Base-by-base conservation (phyloP, 1,139 yeast species). In the Insectozyma bohioensis region DNA sequence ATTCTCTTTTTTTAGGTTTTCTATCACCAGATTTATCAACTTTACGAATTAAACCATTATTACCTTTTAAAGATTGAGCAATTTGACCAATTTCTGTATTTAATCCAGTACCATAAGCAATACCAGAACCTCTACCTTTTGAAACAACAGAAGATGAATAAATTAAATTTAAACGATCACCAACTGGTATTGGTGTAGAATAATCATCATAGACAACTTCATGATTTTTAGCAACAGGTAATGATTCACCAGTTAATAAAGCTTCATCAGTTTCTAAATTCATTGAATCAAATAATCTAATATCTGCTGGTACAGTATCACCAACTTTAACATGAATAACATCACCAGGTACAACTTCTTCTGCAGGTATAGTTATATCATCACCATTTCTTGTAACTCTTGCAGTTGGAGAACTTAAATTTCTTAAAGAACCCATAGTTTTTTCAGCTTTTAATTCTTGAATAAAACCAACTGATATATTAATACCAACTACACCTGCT, bases 221-320 rank as follows among this genome's bases (percentile, higher is more conserved):
- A 24, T 67, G 72, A 37, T 71, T 67, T 53, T 85, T 85, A 19
- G 69, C 59, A n/a, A 84, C 78, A 0, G 95, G 92, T 34, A 84
- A 61, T 1, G 92, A 82, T 56, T 85, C 95, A 39, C 94, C 95
- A 2, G 92, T 84, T 37, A 84, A 68, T 33, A 84, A 63, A 6
- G 94, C 90, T 55, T 84, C 94, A 51, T 84, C 94, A 7, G 88
- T 76, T 54, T 84, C 94, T 44, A 84, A 77, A 55, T 84, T 84
- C 63, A 75, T 71, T 31, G 75, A 52, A 26, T 75, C 80, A 31
- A 79, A 46, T 30, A 84, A 63, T 42, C 94, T 67, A 39, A 82
- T 53, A 53, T 84, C 94, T 4, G 92, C 92, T 12, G 94, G 94
- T 28, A 84, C 64, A 2, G 90, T 83, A 52, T 84, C 94, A 35